Evolutionary conservation across 495 filamentous ascomycete species (phyloP).

Genomic region (Penicillium arizonense): DNA sequence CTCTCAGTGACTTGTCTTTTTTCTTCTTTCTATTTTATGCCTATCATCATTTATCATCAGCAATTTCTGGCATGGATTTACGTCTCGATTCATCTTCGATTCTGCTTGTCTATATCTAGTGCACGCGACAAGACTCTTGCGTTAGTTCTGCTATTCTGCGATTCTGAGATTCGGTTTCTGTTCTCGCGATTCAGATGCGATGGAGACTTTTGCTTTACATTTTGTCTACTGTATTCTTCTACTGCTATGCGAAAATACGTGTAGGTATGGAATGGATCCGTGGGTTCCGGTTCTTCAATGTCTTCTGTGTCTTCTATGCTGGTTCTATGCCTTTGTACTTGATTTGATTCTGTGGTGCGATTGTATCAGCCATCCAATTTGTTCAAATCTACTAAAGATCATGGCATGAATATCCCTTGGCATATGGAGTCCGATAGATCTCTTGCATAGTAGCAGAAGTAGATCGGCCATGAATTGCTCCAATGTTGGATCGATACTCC

Average conservation of each 20-base stretch:
- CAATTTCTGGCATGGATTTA: not conserved
- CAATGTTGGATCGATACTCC: too few species aligned
- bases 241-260: too few species aligned
- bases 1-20: not conserved
- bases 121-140: not conserved
- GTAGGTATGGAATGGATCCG: too few species aligned
- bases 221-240: not conserved
- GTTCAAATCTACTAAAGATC: not conserved
- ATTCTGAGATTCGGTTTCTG: not conserved
- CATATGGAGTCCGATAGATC: too few species aligned
- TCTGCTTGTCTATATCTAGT: slow-evolving; percentile 1
- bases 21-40: not conserved
- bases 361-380: not conserved
- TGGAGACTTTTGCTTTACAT: not conserved
- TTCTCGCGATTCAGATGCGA: not conserved
- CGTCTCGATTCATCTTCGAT: not conserved
- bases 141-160: not conserved
- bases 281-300: too few species aligned
- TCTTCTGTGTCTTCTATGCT: not conserved
- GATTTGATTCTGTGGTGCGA: not conserved
- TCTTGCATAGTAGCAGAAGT: too few species aligned
- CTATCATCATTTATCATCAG: slow-evolving; percentile 2
- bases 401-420: too few species aligned
- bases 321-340: too few species aligned
- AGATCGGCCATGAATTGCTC: too few species aligned